These are phyloP conservation scores for Alternaria incomplexa DNA, from an alignment of 2,329 filamentous ascomycete genomes.

Conservation along the genomic window DNA sequence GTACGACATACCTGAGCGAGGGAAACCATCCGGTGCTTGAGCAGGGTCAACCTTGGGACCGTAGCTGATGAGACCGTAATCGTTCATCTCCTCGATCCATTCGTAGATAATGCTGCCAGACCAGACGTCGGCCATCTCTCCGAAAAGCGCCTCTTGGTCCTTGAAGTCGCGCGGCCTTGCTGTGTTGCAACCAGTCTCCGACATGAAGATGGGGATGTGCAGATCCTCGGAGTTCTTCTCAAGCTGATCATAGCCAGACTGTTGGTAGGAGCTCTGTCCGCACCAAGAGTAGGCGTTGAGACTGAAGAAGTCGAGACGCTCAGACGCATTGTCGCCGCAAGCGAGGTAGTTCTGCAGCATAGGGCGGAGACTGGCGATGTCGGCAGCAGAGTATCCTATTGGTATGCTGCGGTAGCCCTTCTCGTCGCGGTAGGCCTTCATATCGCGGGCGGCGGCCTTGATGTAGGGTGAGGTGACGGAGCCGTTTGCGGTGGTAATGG, in stretches of 20 bases:
- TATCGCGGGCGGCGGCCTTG: constrained; percentile 79
- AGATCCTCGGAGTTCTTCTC: constrained; percentile 69
- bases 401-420: constrained; percentile 83
- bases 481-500: constrained; percentile 66
- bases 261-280: constrained; percentile 57
- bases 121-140: constrained; percentile 74
- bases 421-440: constrained; percentile 79
- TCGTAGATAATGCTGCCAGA: constrained; percentile 87
- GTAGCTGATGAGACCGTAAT: constrained; percentile 83
- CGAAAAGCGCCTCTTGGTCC: constrained; percentile 80
- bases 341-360: constrained; percentile 77
- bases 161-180: constrained; percentile 67
- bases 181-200: constrained; percentile 83
- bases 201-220: constrained; percentile 70
- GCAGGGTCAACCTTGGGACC: constrained; percentile 63
- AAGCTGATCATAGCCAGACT: constrained; percentile 73
- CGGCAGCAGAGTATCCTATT: constrained; percentile 85
- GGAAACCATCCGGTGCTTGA: constrained; percentile 69
- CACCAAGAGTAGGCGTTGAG: constrained; percentile 80
- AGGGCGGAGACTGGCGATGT: constrained; percentile 73
- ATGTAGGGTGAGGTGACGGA: constrained; percentile 78
- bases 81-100: constrained; percentile 84
- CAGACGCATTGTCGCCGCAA: constrained; percentile 70
- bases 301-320: constrained; percentile 81
- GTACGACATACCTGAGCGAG: constrained; percentile 58